A percentile compares a stretch with the other conserved stretches of the same genome.
phyloP scores from a whole-genome alignment of 2,329 filamentous ascomycete species.

The Hypomyces rosellus region DNA sequence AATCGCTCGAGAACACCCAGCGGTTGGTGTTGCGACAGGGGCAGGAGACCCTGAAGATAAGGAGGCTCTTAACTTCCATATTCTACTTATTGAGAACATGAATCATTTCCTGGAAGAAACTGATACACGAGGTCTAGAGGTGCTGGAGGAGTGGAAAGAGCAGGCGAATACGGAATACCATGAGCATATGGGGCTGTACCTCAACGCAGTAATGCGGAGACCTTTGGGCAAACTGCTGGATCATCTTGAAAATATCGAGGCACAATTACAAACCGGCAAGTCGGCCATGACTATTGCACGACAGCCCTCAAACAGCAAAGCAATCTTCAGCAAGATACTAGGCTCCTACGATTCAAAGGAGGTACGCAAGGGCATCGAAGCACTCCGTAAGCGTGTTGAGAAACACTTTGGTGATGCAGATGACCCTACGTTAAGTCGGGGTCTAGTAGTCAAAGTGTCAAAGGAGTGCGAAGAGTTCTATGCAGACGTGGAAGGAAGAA shows the following conservation, averaged over 20 bases:
- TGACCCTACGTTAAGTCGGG: slow-evolving; percentile 58
- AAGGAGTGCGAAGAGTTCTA: slow-evolving; percentile 59
- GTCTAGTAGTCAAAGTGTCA: slow-evolving; percentile 52
- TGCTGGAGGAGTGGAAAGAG: slow-evolving; percentile 77
- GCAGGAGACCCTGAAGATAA: slow-evolving; percentile 72
- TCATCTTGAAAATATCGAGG: slow-evolving; percentile 84
- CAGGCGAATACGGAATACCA: slow-evolving; percentile 71
- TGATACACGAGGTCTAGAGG: slow-evolving; percentile 64
- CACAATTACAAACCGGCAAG: slow-evolving; percentile 56
- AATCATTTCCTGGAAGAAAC: slow-evolving; percentile 94
- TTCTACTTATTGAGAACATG: slow-evolving; percentile 97
- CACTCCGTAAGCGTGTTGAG: slow-evolving; percentile 83
- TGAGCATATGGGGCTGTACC: slow-evolving; percentile 83
- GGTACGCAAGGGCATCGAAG: slow-evolving; percentile 82
- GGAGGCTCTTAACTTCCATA: slow-evolving; percentile 94
- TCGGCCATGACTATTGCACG: slow-evolving; percentile 60
- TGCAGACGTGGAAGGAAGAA: slow-evolving; percentile 53
- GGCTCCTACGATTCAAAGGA: slow-evolving; percentile 76
- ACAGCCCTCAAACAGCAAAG: slow-evolving; percentile 76
- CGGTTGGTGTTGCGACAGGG: slow-evolving; percentile 36
- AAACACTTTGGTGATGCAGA: slow-evolving; percentile 95
- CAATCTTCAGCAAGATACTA: slow-evolving; percentile 80
- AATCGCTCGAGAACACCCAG: slow-evolving; percentile 69
- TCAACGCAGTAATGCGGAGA: slow-evolving; percentile 79
- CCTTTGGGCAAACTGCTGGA: slow-evolving; percentile 88